A percentile compares a stretch with the other conserved stretches of the same genome.
Conservation (phyloP, 1,284 basidiomycete genomes). For the Amylostereum chailletii region DNA sequence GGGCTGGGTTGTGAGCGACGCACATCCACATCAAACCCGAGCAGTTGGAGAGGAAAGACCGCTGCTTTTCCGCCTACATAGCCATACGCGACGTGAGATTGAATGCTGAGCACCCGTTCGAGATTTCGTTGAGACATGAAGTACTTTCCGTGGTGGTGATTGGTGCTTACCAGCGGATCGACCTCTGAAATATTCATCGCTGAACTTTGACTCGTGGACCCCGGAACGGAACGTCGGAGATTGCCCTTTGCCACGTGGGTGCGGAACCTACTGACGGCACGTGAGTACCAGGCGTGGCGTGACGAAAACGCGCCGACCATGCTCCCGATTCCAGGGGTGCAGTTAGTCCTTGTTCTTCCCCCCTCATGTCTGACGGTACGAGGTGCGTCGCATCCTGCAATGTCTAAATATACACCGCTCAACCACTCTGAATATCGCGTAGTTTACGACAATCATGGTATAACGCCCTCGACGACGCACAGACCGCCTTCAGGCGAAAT, state of each 20-base stretch:
- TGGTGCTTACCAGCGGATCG: too few species aligned
- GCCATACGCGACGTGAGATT: conserved; percentile 91
- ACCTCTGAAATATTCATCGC: too few species aligned
- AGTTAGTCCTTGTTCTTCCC: not conserved
- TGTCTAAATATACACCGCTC: not conserved
- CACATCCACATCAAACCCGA: conserved; percentile 97
- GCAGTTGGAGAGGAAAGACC: conserved; percentile 88
- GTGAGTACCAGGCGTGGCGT: not conserved
- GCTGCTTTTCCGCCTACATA: conserved; percentile 97
- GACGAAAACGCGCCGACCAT: not conserved
- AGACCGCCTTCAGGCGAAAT: conserved; percentile 60
- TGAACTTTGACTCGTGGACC: too few species aligned
- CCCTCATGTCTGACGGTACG: conserved; percentile 29
- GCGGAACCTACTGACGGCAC: too few species aligned
- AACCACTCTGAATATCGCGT: conserved; percentile 1
- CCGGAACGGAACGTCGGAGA: too few species aligned
- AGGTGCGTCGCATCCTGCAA: conserved; percentile 18
- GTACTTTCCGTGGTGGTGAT: too few species aligned
- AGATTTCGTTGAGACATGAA: conserved; percentile 9
- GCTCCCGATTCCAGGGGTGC: too few species aligned
- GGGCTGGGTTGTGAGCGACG: conserved; percentile 22
- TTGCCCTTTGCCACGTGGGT: too few species aligned
- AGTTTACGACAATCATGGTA: conserved; percentile 74
- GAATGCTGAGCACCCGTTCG: conserved; percentile 69
- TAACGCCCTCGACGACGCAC: conserved; percentile 58